Percentiles rank a stretch among this genome's conserved stretches.
phyloP scores from a whole-genome alignment of 805 yeast species.

The Candida verbasci region DNA sequence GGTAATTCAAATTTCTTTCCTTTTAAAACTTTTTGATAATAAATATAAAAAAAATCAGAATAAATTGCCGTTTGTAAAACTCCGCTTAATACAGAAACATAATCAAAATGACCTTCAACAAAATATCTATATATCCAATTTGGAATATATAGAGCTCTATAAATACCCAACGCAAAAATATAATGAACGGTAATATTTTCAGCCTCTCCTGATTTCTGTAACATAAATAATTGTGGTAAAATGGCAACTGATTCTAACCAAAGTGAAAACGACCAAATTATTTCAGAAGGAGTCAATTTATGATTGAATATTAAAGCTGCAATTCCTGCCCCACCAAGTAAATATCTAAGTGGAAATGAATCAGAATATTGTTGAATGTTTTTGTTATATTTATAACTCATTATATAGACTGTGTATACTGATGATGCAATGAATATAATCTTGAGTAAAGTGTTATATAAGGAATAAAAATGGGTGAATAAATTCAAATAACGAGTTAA shows the following conservation, averaged over 20 bases:
- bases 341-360: slow-evolving; percentile 69
- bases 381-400: slow-evolving; percentile 57
- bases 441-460: slow-evolving; percentile 81
- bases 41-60: slow-evolving; percentile 93
- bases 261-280: slow-evolving; percentile 82
- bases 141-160: slow-evolving; percentile 85
- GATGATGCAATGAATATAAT: slow-evolving; percentile 75
- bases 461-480: slow-evolving; percentile 51
- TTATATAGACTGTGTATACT: slow-evolving; percentile 65
- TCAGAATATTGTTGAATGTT: slow-evolving; percentile 60
- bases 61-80: slow-evolving; percentile 80
- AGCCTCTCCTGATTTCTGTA: slow-evolving; percentile 86
- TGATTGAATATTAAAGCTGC: slow-evolving; percentile 59
- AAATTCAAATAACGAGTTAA: slow-evolving; percentile 37
- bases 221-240: slow-evolving; percentile 85
- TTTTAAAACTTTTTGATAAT: slow-evolving; percentile 72
- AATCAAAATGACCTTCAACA: slow-evolving; percentile 61
- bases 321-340: slow-evolving; percentile 59
- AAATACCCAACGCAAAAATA: slow-evolving; percentile 87
- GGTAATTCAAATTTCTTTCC: slow-evolving; percentile 78
- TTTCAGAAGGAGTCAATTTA: slow-evolving; percentile 56
- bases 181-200: slow-evolving; percentile 86
- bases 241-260: slow-evolving; percentile 95
- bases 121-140: slow-evolving; percentile 91
- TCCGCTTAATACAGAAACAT: slow-evolving; percentile 73